Evolutionary conservation across 495 filamentous ascomycete genomes (phyloP), one percentile per base, ranked within the genome.

Genomic region (Hypoxylon cercidicola): DNA sequence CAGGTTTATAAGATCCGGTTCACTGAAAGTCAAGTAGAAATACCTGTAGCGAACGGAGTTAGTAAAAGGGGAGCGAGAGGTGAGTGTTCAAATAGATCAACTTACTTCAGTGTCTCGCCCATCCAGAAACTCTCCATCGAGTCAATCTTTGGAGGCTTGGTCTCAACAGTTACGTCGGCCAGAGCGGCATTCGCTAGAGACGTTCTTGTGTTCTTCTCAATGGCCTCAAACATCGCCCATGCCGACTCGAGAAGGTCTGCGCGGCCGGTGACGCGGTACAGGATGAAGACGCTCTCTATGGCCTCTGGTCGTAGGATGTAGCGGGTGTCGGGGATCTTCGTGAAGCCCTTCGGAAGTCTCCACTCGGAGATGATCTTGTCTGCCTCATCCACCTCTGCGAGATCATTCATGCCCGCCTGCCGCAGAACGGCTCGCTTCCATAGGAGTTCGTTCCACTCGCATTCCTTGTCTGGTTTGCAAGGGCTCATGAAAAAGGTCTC

Each of bases 1-100:
- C 69, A 96, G 75, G 74, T 81, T 90, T 20, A 93, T 77, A 37
- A 87, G 72, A 60, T 84, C 79, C 1, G 89, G 87, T 49, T 91
- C 87, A 21, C 84, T 88, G 67, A 93, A 96, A 39, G 93, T 85
- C 52, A 95, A 75, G 59, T 92, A 95, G 65, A 93, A 92, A 72
- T 96, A 95, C 49, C 66, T 69, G 19, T 2, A 58, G 16, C 19
- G 6, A 4, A 3, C 12, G 1, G 7, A 28, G 30, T 64, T 56
- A 68, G 49, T 37, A 13, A 40, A 25, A 16, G 9, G 4, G 11
- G n/a, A 18, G n/a, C 12, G 32, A 15, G 39, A 44, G 13, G 16
- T 39, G 12, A 7, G n/a, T n/a, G n/a, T n/a, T n/a, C n/a, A 4
- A n/a, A 8, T 16, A 32, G 7, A 19, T 30, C 18, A 32, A 60